Base-by-base conservation (phyloP, 305 asterid species). In the Ilex paraguariensis region DNA sequence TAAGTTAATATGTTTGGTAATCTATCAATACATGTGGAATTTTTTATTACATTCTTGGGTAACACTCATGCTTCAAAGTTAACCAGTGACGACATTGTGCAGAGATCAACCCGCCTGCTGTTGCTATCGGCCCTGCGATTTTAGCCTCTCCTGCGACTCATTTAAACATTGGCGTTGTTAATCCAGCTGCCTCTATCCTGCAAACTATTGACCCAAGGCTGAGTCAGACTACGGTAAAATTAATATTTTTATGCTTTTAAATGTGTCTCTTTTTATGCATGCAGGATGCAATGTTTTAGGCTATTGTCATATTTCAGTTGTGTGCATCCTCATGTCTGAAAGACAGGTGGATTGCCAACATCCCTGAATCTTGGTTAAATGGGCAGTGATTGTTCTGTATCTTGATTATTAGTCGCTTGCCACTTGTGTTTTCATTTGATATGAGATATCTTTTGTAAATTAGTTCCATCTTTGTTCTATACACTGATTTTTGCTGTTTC, bases 121-220 rank as follows among this genome's bases (percentile, higher is more conserved):
- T 81, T 63, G 92, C 84, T 67, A 59, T 83, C 56, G 74, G 84
- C 39, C 72, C 95, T 66, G 68, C 83, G 62, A 73, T 77, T 80
- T 70, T 77, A 53, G 71, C 94, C 55, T 77, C 97, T 71, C 90
- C 97, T 59, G 77, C 85, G 21, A 50, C 90, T 50, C 91, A 85
- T 71, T 79, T 75, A 76, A 84, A 75, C 71, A 56, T 81, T 70
- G 90, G 88, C n/a, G 67, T 78, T 75, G 79, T 75, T 76, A 71
- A 82, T 67, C 90, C 96, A 15, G 75, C 93, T 21, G 75, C 91
- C 39, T 82, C 98, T 66, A 74, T 87, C 65, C 72, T 89, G 76
- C 84, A 87, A 64, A 74, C 83, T 73, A 84, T 77, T 66, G 91
- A 84, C 74, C 84, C 87, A 56, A 81, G 90, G 77, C 77, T 84